Evolutionary conservation across 257 asterid genomes (phyloP), one percentile per base, ranked within the genome.

Genomic region (Solanum okadae): DNA sequence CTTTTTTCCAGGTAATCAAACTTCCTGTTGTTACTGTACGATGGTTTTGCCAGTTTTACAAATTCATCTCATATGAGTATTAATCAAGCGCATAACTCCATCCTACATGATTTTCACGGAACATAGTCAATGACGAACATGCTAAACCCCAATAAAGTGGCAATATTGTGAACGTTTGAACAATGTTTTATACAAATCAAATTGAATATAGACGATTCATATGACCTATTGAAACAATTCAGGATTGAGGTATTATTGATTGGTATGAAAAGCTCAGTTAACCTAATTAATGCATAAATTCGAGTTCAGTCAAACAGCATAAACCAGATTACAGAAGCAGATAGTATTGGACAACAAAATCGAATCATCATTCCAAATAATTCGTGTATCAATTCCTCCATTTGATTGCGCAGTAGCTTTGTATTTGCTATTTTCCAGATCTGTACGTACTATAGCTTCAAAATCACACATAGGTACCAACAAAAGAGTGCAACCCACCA

Each of bases 401-500:
- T 78, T 42, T 27, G 56, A 13, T 40, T n/a, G 61, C n/a, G 59
- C 59, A 46, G 20, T 52, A 52, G 61, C 61, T 52, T 52, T 52
- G 61, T 7, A 16, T 52, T 52, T 52, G n/a, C 63, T 52, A 52
- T 29, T 31, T 31, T 31, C n/a, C 25, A 31, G 42, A 71, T 33
- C 42, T 37, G 27, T 25, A 11, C n/a, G 37, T 42, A 10, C 1
- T 25, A 40, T 29, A 44, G 31, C 38, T 44, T 79, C 38, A 44
- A 15, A 25, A 79, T 79, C 67, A 79, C 20, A 18, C 63, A 1
- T 35, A 81, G 67, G 67, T 44, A 49, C 92, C 95, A 67, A 93
- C 96, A 3, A 95, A 95, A 23, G 96, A 93, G 11, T 88, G 63
- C 91, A 94, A 90, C 11, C 96, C 96, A 61, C 96, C 94, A 14